Evolutionary conservation across 2,329 filamentous ascomycete genomes (phyloP).

Genomic region (Calonectria multiphialidica): DNA sequence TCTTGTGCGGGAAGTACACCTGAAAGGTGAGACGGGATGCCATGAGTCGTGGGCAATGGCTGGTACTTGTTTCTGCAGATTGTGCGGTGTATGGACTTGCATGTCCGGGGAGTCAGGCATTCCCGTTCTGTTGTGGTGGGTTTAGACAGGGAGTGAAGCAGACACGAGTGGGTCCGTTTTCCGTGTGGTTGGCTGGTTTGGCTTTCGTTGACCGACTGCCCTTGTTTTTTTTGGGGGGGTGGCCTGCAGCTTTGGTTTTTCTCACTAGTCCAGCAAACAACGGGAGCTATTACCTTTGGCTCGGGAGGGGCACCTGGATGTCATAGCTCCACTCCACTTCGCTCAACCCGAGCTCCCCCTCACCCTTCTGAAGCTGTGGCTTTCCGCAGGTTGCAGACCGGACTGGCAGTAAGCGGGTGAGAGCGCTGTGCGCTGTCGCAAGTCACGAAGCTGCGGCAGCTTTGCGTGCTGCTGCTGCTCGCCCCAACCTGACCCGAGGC

Average conservation of each 20-base stretch:
- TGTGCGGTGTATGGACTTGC: background rate
- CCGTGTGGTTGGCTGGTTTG: background rate
- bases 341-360: background rate
- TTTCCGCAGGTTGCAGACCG: background rate
- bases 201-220: conserved; percentile 1
- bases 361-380: conserved; percentile 2
- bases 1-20: background rate
- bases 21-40: background rate
- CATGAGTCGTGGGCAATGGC: conserved; percentile 1
- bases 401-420: background rate
- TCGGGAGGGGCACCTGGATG: background rate
- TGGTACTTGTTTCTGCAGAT: background rate
- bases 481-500: background rate
- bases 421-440: background rate
- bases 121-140: background rate
- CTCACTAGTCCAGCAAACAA: background rate
- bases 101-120: background rate
- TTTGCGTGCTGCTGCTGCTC: background rate
- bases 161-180: background rate
- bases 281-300: background rate
- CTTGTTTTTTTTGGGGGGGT: background rate
- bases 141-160: background rate
- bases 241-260: background rate
- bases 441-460: background rate
- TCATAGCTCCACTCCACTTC: background rate